Percentiles rank a stretch among this genome's conserved stretches.
These are phyloP conservation scores for Xerocomellus intermedius DNA, from an alignment of 768 basidiomycete genomes.

Conservation along the genomic window DNA sequence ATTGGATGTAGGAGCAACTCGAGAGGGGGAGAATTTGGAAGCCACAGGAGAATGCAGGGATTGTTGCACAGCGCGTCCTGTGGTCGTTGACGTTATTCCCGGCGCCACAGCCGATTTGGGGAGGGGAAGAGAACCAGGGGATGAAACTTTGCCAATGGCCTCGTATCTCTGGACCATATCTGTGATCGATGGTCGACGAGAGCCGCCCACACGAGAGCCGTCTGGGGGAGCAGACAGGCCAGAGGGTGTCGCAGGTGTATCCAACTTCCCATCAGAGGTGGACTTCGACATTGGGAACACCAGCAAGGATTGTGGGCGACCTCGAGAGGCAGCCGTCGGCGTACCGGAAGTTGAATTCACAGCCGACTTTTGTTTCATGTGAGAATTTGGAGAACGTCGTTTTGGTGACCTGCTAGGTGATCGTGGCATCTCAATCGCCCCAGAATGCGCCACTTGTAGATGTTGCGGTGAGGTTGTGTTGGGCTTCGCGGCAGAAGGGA, in stretches of 20 bases:
- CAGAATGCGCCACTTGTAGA: constrained; percentile 19
- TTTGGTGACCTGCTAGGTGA: constrained; percentile 32
- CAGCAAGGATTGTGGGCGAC: constrained; percentile 83
- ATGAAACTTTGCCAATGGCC: constrained; percentile 46
- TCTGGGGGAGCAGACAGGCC: constrained; percentile 49
- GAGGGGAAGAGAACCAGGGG: constrained; percentile 31
- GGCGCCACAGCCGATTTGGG: constrained; percentile 27
- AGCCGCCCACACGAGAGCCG: constrained; percentile 36
- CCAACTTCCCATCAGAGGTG: constrained; percentile 39
- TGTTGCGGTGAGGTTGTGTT: constrained; percentile 26
- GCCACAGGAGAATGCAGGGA: constrained; percentile 23
- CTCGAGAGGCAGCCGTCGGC: constrained; percentile 40
- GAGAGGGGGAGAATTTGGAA: constrained; percentile 26
- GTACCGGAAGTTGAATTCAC: constrained; percentile 20
- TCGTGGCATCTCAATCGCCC: constrained; percentile 18
- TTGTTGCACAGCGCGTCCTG: constrained; percentile 23
- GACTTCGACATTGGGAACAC: constrained; percentile 52
- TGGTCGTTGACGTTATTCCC: constrained; percentile 9
- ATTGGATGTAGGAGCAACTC: constrained; percentile 11
- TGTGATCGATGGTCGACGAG: constrained; percentile 75
- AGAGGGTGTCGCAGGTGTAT: constrained; percentile 32
- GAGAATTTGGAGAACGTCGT: constrained; percentile 27
- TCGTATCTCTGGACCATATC: constrained; percentile 86
- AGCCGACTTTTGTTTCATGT: constrained; percentile 32
- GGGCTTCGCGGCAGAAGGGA: constrained; percentile 19